phyloP scores from a whole-genome alignment of 1,284 basidiomycete genomes.

The Xanthoconium separans region DNA sequence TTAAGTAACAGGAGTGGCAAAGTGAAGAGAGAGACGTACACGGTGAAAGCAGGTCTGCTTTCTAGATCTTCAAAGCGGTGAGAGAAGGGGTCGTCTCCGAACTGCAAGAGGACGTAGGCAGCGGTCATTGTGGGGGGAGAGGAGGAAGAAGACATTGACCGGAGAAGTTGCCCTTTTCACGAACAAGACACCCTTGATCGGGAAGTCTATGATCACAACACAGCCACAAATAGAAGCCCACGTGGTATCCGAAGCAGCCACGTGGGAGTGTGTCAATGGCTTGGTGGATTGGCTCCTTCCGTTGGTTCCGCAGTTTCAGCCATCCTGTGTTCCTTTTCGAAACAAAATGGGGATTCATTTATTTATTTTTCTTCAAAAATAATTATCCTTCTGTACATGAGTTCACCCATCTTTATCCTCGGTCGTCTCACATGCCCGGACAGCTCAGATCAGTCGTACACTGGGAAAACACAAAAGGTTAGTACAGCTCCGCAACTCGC shows the following conservation, averaged over 20 bases:
- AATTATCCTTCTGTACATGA: no score
- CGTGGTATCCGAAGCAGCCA: conserved; percentile 30
- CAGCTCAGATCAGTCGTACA: conserved; percentile 43
- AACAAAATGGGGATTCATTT: neutral
- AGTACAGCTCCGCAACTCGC: neutral
- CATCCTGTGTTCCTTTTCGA: neutral
- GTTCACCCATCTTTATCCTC: no score
- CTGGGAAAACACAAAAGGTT: conserved; percentile 28
- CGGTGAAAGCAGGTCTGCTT: conserved; percentile 58
- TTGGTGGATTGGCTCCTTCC: conserved; percentile 9
- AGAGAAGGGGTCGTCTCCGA: conserved; percentile 58
- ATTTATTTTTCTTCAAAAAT: no score
- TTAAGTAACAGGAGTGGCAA: neutral
- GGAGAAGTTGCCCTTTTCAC: conserved; percentile 31
- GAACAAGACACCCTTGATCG: conserved; percentile 33
- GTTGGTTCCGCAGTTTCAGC: conserved; percentile 14
- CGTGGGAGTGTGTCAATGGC: conserved; percentile 17
- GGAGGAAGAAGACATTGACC: conserved; percentile 13
- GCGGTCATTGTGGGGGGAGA: conserved; percentile 35
- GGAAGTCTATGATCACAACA: conserved; percentile 31
- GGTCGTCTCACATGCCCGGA: neutral
- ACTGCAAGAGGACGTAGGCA: conserved; percentile 57
- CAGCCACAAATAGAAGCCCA: conserved; percentile 32
- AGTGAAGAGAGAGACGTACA: conserved; percentile 44
- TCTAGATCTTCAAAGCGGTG: conserved; percentile 62